Conservation (phyloP, 768 basidiomycete genomes). For the Lentinula raphanica region DNA sequence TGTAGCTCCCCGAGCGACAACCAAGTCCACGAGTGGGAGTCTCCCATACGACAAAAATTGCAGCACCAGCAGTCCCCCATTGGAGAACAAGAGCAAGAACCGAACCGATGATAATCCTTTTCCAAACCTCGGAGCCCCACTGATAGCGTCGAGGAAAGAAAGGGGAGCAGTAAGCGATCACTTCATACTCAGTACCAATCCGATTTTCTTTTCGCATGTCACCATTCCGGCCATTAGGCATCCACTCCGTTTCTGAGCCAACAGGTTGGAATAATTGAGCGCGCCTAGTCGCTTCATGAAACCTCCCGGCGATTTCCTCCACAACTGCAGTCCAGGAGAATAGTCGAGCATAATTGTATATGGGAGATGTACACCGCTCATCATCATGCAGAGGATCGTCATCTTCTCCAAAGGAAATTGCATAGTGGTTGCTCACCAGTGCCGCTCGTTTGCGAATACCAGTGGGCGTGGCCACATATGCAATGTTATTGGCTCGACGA, state of each 20-base stretch:
- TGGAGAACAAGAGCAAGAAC: conserved; percentile 23
- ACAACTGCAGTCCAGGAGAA: conserved; percentile 14
- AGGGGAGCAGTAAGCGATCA: conserved; percentile 15
- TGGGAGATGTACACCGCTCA: conserved; percentile 16
- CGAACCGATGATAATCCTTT: conserved; percentile 25
- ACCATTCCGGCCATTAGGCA: not conserved
- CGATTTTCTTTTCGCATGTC: conserved; percentile 11
- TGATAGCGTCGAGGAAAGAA: conserved; percentile 7
- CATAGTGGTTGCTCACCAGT: conserved; percentile 4
- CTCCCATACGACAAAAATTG: conserved; percentile 21
- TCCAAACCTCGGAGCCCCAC: conserved; percentile 18
- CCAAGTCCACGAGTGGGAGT: conserved; percentile 30
- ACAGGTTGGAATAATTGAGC: conserved; percentile 9
- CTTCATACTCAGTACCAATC: conserved; percentile 14
- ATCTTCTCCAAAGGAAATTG: not conserved
- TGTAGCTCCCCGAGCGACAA: conserved; percentile 27
- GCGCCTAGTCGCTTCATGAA: conserved; percentile 11
- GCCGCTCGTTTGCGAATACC: conserved; percentile 4
- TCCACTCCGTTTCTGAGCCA: conserved; percentile 4
- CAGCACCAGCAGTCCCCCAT: conserved; percentile 26
- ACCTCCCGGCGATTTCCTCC: conserved; percentile 11
- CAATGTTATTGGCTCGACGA: conserved; percentile 21
- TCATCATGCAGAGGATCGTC: conserved; percentile 11
- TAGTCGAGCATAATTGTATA: conserved; percentile 18
- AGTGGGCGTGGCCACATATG: conserved; percentile 18